Conservation (phyloP, 2,329 filamentous ascomycete species). For the Botrytis deweyae region DNA sequence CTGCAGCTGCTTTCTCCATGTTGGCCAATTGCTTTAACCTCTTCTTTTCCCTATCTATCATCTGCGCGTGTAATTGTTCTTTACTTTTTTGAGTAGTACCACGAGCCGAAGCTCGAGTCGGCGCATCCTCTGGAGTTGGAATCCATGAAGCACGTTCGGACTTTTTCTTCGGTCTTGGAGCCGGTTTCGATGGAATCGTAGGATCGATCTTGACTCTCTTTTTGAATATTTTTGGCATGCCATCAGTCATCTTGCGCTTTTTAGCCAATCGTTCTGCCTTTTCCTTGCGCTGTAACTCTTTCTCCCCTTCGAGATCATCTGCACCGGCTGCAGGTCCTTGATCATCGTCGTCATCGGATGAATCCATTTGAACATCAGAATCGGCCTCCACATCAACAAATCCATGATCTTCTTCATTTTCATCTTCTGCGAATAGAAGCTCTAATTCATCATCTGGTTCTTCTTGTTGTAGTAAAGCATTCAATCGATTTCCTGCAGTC, state of each 20-base stretch:
- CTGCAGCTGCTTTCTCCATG: slow-evolving; percentile 60
- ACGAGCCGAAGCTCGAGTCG: slow-evolving; percentile 60
- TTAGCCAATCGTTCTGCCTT: slow-evolving; percentile 66
- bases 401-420: slow-evolving; percentile 59
- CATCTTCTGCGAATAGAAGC: slow-evolving; percentile 70
- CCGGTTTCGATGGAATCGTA: slow-evolving; percentile 43
- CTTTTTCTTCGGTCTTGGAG: slow-evolving; percentile 60
- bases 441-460: slow-evolving; percentile 63
- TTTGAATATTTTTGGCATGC: slow-evolving; percentile 66
- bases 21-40: slow-evolving; percentile 67
- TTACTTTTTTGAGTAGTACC: slow-evolving; percentile 62
- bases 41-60: slow-evolving; percentile 69
- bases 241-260: slow-evolving; percentile 79
- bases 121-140: slow-evolving; percentile 60
- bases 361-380: slow-evolving; percentile 83
- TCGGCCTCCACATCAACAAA: slow-evolving; percentile 67
- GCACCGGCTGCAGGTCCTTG: slow-evolving; percentile 59
- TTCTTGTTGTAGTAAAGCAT: slow-evolving; percentile 72
- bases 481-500: slow-evolving; percentile 83
- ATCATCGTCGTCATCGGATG: slow-evolving; percentile 80
- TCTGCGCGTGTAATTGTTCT: slow-evolving; percentile 61
- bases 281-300: slow-evolving; percentile 76
- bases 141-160: slow-evolving; percentile 71
- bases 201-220: slow-evolving; percentile 75
- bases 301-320: slow-evolving; percentile 77